Conservation (phyloP, 768 basidiomycete genomes). For the Suillus fuscotomentosus region DNA sequence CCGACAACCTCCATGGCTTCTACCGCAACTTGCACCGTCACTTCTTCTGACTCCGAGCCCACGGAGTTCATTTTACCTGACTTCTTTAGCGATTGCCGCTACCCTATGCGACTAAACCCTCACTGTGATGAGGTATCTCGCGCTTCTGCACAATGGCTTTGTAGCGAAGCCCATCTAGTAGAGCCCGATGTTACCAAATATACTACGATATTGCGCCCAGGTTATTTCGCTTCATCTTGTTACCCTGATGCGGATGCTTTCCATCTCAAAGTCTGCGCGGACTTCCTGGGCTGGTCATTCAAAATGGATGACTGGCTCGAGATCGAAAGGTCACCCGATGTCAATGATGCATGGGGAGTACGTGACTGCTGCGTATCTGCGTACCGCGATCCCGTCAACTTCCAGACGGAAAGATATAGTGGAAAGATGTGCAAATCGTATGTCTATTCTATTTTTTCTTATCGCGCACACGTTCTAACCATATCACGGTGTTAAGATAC, state of each 20-base stretch:
- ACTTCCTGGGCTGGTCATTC: constrained; percentile 57
- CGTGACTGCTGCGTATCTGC: constrained; percentile 28
- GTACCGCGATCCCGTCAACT: constrained; percentile 27
- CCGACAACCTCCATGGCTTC: neutral
- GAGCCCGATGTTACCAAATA: constrained; percentile 38
- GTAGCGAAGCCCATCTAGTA: constrained; percentile 4
- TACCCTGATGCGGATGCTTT: constrained; percentile 56
- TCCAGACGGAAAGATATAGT: constrained; percentile 21
- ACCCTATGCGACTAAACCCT: neutral
- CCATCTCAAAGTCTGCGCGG: constrained; percentile 61
- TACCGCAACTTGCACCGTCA: neutral
- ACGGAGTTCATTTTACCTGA: neutral
- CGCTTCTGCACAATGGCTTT: neutral
- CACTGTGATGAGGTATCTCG: neutral
- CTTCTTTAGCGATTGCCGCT: neutral
- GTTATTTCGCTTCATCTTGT: constrained; percentile 60
- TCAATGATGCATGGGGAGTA: constrained; percentile 28
- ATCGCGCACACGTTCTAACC: neutral
- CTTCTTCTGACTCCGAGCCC: neutral
- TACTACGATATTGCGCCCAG: constrained; percentile 39
- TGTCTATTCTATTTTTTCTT: constrained; percentile 14
- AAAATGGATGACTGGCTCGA: constrained; percentile 28
- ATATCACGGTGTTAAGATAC: constrained; percentile 24
- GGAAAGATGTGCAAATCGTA: constrained; percentile 33
- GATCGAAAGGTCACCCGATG: constrained; percentile 17